These are phyloP conservation scores for Microsporum canis DNA, from an alignment of 2,329 filamentous ascomycete species.

Conservation along the genomic window DNA sequence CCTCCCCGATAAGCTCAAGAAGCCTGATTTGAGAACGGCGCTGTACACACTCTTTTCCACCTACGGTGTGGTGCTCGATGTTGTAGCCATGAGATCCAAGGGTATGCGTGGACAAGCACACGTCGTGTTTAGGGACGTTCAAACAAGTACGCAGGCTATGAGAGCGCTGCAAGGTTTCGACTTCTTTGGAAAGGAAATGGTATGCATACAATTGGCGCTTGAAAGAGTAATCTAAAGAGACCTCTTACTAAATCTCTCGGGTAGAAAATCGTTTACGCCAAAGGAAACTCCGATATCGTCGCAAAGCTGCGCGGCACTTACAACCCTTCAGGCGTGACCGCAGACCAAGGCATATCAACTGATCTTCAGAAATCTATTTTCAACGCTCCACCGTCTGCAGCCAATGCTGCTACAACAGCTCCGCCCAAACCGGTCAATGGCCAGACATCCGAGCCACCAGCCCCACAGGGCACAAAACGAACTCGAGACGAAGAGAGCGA, in stretches of 20 bases:
- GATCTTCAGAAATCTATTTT: slow-evolving; percentile 73
- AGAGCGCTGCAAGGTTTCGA: slow-evolving; percentile 72
- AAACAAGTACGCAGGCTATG: slow-evolving; percentile 91
- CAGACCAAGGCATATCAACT: slow-evolving; percentile 52
- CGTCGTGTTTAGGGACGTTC: slow-evolving; percentile 76
- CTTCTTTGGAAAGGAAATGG: slow-evolving; percentile 76
- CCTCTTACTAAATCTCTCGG: not conserved
- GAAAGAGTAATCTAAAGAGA: not conserved
- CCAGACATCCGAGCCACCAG: slow-evolving; percentile 39
- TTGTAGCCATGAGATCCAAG: slow-evolving; percentile 75
- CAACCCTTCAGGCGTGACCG: slow-evolving; percentile 44
- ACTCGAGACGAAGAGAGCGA: slow-evolving; percentile 53
- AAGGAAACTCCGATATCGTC: slow-evolving; percentile 75
- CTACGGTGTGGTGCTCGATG: slow-evolving; percentile 82
- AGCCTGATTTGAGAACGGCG: slow-evolving; percentile 71
- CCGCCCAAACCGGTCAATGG: slow-evolving; percentile 34
- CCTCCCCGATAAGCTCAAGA: slow-evolving; percentile 80
- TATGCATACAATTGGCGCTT: slow-evolving; percentile 37
- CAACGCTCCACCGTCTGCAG: slow-evolving; percentile 44
- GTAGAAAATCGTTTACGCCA: slow-evolving; percentile 84
- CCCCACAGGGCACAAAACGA: slow-evolving; percentile 54
- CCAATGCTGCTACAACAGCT: slow-evolving; percentile 33
- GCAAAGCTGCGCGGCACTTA: slow-evolving; percentile 88
- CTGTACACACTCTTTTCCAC: slow-evolving; percentile 92
- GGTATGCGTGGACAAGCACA: slow-evolving; percentile 97